Evolutionary conservation across 768 basidiomycete genomes (phyloP), one percentile per base, ranked within the genome.

Genomic region (Boletus huronensis): DNA sequence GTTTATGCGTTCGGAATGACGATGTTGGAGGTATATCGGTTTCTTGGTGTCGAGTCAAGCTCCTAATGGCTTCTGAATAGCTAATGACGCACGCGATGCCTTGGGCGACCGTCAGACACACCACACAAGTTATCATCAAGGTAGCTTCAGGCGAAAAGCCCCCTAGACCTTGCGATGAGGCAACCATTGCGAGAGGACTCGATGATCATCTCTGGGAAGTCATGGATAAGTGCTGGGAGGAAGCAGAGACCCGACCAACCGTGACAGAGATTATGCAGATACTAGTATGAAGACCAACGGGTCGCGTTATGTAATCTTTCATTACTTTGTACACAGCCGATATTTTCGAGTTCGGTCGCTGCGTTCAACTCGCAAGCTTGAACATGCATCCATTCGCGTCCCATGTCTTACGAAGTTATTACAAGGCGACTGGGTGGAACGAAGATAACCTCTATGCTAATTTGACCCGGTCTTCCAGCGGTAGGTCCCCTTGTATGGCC

Each of bases 381-480:
- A 46, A 50, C 42, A 91, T 93, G 91, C 88, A 91, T 72, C 88
- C 91, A 6, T 93, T 93, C 64, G 86, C 90, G 36, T 82, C 89
- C 14, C 91, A 93, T 74, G 87, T 98, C 53, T 77, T 98, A 35
- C 87, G 88, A 58, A 87, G 80, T 69, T 98, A 96, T 72, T 94
- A 93, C 77, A 81, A 82, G 60, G 85, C 84, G n/a, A 97, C 93
- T 31, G 90, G 92, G 58, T 98, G 96, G 96, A 94, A 93, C 63
- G 92, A 96, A 68, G 95, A 98, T 72, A 96, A 96, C 64, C 77
- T 96, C 21, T 98, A 92, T 65, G 83, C 88, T 3, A 92, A 95
- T 60, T 64, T 98, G 41, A 97, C 93, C 1, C 83, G 91, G 51
- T 90, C 93, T 34, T 96, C 94, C 2, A 86, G 82, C 73, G 90